phyloP scores from a whole-genome alignment of 768 basidiomycete genomes.

The Mycena albidolilacea region DNA sequence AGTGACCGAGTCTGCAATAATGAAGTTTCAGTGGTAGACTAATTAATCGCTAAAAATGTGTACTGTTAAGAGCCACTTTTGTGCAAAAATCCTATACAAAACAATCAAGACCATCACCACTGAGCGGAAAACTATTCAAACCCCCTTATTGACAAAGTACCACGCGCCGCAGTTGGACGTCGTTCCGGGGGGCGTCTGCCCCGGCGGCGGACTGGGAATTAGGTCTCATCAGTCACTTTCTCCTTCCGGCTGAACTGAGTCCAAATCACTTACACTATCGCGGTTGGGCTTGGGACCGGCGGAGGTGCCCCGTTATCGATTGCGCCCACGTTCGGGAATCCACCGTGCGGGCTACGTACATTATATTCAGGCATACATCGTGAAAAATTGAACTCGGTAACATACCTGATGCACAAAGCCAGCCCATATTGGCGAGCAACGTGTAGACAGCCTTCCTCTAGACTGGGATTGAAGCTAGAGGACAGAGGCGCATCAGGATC shows the following conservation, averaged over 20 bases:
- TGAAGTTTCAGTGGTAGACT: neutral
- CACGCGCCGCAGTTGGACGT: conserved; percentile 30
- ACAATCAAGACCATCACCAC: no score
- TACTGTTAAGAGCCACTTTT: conserved; percentile 26
- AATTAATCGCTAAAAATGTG: neutral
- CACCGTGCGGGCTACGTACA: conserved; percentile 23
- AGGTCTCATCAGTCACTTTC: neutral
- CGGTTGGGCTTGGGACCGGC: conserved; percentile 21
- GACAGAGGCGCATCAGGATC: no score
- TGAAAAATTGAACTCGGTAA: no score
- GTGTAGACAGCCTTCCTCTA: conserved; percentile 2
- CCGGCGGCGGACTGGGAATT: conserved; percentile 4
- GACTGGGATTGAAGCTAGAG: conserved; percentile 24
- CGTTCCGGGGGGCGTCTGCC: conserved; percentile 23
- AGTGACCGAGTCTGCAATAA: conserved; percentile 20
- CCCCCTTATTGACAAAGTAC: conserved; percentile 24
- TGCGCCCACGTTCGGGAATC: conserved; percentile 23
- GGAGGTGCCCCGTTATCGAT: conserved; percentile 3
- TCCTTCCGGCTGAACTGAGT: neutral
- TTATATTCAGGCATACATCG: no score
- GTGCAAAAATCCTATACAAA: conserved; percentile 25
- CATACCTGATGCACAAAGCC: conserved; percentile 25
- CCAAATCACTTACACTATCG: conserved; percentile 12
- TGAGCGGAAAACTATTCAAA: neutral
- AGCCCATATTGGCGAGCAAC: conserved; percentile 9